Evolutionary conservation across 805 yeast species (phyloP), one percentile per base, ranked within the genome.

Genomic region (Pichia occidentalis): DNA sequence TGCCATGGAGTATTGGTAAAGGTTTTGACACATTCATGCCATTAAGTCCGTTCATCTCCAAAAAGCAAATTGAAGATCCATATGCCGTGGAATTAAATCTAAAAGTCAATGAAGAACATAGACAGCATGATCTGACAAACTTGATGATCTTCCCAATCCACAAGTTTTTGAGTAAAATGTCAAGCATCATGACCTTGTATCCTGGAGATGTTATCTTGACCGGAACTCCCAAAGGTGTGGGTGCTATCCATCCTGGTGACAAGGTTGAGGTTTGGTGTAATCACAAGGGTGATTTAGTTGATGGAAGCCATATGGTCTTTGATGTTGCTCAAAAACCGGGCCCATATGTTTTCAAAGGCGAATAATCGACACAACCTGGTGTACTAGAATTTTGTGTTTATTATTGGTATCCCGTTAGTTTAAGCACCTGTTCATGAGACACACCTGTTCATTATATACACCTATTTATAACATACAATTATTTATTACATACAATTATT

Each of bases 161-260:
- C 52, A 72, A 76, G 50, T 80, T 92, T 44, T 66, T 92, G 44
- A 71, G 83, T 39, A 75, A 81, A 36, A 82, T 88, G 77, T 82
- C 95, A 4, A 62, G 78, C n/a, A 78, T 85, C 51, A 90, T 90
- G 90, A 85, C 97, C 4, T 67, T 92, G 40, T 78, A 88, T 51
- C 79, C 85, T 37, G 96, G 96, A 22, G 98, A 92, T 54, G 70
- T 92, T 45, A 78, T 92, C 42, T 68, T 92, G 36, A 92, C 98
- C 1, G 98, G 98, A 13, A 92, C 98, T 1, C 98, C 98, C 32
- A 85, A 87, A 59, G 98, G 98, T 13, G 98, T 92, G n/a, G 96
- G 97, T 7, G 64, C 71, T 19, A 63, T 88, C 24, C 59, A 59
- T 5, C 84, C 95, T 0, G 97, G 97, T 8, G 97, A 92, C 56